Conservation (phyloP, 352 stramenopile genomes). For the Phytophthora agathidicida region DNA sequence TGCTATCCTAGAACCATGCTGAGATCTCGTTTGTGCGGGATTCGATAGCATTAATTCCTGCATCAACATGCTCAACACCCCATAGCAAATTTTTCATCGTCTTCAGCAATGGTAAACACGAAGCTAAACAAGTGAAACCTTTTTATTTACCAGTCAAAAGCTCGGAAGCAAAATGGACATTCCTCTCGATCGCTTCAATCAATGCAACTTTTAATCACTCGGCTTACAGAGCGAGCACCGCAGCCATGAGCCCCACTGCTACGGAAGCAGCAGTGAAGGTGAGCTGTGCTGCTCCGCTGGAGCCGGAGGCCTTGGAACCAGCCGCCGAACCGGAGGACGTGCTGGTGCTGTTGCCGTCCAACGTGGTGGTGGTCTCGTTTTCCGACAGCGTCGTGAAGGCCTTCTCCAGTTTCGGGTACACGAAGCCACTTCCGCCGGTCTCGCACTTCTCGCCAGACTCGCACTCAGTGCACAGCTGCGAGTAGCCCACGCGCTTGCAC, state of each 20-base stretch:
- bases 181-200: conserved; percentile 8
- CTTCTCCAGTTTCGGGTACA: conserved; percentile 69
- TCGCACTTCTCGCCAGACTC: conserved; percentile 36
- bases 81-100: no score
- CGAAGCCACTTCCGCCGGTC: conserved; percentile 53
- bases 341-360: conserved; percentile 10
- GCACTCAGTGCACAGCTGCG: conserved; percentile 74
- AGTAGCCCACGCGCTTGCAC: conserved; percentile 75
- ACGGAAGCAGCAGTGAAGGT: conserved; percentile 20
- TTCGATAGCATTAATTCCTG: no score
- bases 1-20: no score
- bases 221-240: conserved; percentile 27
- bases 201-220: conserved; percentile 26
- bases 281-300: conserved; percentile 9
- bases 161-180: conserved; percentile 32
- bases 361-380: conserved; percentile 42
- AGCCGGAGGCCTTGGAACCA: conserved; percentile 6
- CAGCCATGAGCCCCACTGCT: conserved; percentile 26
- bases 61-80: no score
- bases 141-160: conserved; percentile 37
- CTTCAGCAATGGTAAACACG: no score
- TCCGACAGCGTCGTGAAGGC: conserved; percentile 48
- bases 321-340: conserved; percentile 7
- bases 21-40: no score
- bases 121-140: conserved; percentile 8